phyloP scores from a whole-genome alignment of 1,284 basidiomycete species.

The Ceratobasidium sp. region DNA sequence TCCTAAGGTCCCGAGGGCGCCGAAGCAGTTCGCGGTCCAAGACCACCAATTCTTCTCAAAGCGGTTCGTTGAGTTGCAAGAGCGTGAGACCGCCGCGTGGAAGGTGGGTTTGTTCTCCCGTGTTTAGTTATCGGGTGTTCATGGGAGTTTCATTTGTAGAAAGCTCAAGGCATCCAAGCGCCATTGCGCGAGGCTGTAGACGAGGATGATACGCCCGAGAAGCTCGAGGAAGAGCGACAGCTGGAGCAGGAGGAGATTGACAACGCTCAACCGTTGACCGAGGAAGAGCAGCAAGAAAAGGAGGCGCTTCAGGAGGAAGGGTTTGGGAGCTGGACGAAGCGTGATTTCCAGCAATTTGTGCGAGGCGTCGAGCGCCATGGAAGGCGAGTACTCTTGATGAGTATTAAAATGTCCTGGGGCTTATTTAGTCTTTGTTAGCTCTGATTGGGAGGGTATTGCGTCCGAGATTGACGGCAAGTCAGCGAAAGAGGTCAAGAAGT shows the following conservation, averaged over 20 bases:
- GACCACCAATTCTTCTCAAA: constrained; percentile 98
- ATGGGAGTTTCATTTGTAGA: not conserved
- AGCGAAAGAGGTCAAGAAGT: constrained; percentile 80
- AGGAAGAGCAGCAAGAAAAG: constrained; percentile 84
- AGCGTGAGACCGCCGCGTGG: constrained; percentile 85
- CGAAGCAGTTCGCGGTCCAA: constrained; percentile 90
- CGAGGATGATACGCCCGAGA: constrained; percentile 82
- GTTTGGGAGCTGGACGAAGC: constrained; percentile 89
- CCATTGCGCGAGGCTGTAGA: constrained; percentile 74
- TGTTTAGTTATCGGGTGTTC: not conserved
- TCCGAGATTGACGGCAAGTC: constrained; percentile 90
- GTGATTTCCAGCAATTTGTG: constrained; percentile 94
- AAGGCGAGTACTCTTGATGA: constrained; percentile 63
- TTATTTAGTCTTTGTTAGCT: constrained; percentile 58
- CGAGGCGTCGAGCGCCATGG: constrained; percentile 87
- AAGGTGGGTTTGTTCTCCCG: constrained; percentile 61
- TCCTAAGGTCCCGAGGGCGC: constrained; percentile 85
- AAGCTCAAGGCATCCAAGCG: constrained; percentile 42
- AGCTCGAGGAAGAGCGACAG: constrained; percentile 82
- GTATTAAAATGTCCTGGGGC: not conserved
- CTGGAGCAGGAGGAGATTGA: constrained; percentile 90
- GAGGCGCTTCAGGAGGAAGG: constrained; percentile 81
- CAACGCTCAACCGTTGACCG: constrained; percentile 84
- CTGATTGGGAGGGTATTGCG: constrained; percentile 78
- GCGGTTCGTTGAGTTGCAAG: constrained; percentile 84